phyloP scores from a whole-genome alignment of 2,329 filamentous ascomycete species.

The Colletotrichum aenigma region DNA sequence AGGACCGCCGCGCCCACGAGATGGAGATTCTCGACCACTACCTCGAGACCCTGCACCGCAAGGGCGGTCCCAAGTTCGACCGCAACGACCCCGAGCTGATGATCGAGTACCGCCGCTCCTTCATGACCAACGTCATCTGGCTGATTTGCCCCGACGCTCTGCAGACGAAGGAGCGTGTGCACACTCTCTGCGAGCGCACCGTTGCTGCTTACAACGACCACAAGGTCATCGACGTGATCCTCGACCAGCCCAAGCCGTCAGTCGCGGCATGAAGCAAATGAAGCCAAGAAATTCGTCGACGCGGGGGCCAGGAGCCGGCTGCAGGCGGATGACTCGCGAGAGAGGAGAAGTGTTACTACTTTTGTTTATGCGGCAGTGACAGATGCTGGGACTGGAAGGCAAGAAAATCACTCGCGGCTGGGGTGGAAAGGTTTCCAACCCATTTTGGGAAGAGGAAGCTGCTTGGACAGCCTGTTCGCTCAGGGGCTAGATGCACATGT shows the following conservation, averaged over 20 bases:
- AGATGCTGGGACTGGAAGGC: background rate
- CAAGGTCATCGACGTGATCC: slow-evolving; percentile 33
- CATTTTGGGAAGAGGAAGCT: background rate
- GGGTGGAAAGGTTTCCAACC: background rate
- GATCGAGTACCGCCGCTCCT: slow-evolving; percentile 26
- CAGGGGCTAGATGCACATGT: background rate
- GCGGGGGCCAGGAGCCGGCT: background rate
- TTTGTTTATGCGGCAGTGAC: background rate
- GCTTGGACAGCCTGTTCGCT: background rate
- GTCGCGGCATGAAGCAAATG: background rate
- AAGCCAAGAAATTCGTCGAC: background rate
- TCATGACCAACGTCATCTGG: slow-evolving; percentile 34
- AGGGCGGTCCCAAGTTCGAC: slow-evolving; percentile 36
- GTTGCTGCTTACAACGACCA: slow-evolving; percentile 40
- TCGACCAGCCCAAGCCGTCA: background rate
- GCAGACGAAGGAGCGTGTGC: slow-evolving; percentile 39
- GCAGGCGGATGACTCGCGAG: background rate
- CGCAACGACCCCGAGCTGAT: slow-evolving; percentile 24
- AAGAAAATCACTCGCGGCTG: background rate
- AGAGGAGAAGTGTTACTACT: background rate
- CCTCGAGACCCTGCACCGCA: slow-evolving; percentile 31
- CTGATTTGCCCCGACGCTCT: slow-evolving; percentile 25
- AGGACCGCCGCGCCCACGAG: slow-evolving; percentile 44
- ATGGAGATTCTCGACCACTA: slow-evolving; percentile 41
- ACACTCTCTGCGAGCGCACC: slow-evolving; percentile 34